phyloP scores from a whole-genome alignment of 331 rosid genomes.

The Rhamnella rubrinervis region DNA sequence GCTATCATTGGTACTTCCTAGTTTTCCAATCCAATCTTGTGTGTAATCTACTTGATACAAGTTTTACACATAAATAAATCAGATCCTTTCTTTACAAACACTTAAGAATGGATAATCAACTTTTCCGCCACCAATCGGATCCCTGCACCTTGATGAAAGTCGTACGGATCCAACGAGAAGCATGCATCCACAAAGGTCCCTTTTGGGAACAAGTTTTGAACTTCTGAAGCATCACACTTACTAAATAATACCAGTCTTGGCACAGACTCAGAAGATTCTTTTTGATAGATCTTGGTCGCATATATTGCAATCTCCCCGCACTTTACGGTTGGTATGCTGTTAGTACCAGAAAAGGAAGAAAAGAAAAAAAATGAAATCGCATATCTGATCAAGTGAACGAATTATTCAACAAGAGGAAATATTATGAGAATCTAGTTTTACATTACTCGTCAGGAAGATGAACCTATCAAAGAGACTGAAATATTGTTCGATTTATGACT shows the following conservation, averaged over 20 bases:
- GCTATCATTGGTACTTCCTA: neutral
- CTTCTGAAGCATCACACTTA: slow-evolving; percentile 68
- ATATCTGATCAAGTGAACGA: neutral
- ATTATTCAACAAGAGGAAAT: neutral
- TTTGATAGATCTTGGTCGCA: slow-evolving; percentile 78
- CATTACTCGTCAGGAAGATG: too few species aligned
- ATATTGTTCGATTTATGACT: neutral
- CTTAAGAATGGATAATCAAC: slow-evolving; percentile 57
- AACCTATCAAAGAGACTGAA: neutral
- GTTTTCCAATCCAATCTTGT: too few species aligned
- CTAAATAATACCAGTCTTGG: slow-evolving; percentile 58
- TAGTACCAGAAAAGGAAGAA: slow-evolving; percentile 9
- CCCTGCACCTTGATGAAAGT: slow-evolving; percentile 87
- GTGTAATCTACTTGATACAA: too few species aligned
- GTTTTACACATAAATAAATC: slow-evolving; percentile 1
- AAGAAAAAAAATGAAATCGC: neutral
- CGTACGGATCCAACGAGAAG: slow-evolving; percentile 77
- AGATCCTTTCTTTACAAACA: slow-evolving; percentile 23
- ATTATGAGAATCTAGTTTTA: neutral
- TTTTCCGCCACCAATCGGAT: slow-evolving; percentile 70
- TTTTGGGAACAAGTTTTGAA: slow-evolving; percentile 49
- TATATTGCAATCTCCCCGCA: slow-evolving; percentile 45
- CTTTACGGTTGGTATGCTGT: slow-evolving; percentile 76
- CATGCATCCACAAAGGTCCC: slow-evolving; percentile 71
- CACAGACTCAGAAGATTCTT: slow-evolving; percentile 52